Conservation (phyloP, 257 asterid species). For the Verbascum thapsus region DNA sequence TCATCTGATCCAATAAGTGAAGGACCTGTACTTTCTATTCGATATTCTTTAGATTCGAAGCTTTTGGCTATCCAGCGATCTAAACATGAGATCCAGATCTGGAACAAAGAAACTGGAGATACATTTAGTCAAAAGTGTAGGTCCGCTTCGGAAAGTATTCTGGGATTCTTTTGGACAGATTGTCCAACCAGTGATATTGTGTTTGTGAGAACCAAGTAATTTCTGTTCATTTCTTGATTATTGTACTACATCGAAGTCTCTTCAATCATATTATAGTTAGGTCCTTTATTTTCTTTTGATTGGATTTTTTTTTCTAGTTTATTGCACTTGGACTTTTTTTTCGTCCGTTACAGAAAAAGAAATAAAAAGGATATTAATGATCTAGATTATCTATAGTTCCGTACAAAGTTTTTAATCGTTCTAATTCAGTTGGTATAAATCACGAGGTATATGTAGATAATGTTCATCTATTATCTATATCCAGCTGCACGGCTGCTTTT, state of each 20-base stretch:
- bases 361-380: no score
- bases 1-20: conserved; percentile 70
- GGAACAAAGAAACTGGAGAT: conserved; percentile 73
- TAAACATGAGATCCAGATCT: conserved; percentile 70
- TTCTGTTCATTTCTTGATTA: conserved; percentile 1
- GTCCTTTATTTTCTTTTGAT: no score
- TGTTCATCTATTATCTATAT: no score
- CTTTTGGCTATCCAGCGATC: conserved; percentile 93
- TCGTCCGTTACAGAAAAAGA: no score
- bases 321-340: no score
- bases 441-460: no score
- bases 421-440: no score
- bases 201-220: conserved; percentile 86
- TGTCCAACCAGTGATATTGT: conserved; percentile 76
- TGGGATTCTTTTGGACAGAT: conserved; percentile 97
- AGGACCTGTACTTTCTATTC: conserved; percentile 79
- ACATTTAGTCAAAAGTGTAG: conserved; percentile 66
- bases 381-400: no score
- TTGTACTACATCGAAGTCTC: background rate
- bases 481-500: conserved; percentile 28
- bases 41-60: conserved; percentile 82
- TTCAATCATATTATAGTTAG: background rate
- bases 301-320: no score
- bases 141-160: conserved; percentile 73
- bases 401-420: no score